Evolutionary conservation across 1,139 yeast genomes (phyloP), one percentile per base, ranked within the genome.

Genomic region (Taiozyma onychis): DNA sequence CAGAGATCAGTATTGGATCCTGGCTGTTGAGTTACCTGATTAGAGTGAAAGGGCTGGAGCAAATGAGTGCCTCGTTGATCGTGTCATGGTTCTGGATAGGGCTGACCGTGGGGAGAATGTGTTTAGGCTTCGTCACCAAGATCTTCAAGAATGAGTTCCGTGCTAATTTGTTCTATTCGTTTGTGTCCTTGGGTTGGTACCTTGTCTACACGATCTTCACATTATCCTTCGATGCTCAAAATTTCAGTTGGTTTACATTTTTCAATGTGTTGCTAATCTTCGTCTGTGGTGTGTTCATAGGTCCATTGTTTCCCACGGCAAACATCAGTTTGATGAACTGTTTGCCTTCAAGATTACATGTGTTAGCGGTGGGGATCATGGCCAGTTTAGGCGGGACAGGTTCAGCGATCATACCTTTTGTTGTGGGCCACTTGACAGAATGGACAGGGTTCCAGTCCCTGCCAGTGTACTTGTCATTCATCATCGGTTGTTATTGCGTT

Each of bases 351-450:
- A 74, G 75, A 46, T 68, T 76, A 50, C 89, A 87, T 52, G 78
- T 87, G 10, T 70, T 81, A 9, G 93, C 90, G 0, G 75, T 88
- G 7, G 95, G 96, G 1, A 74, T 87, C 48, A 80, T 85, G 24
- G 83, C 91, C 49, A 90, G 95, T 0, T 67, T 88, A 54, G 95
- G 95, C 6, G 90, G 91, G 5, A 82, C 85, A 13, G 95, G 95
- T 2, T 88, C 86, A 11, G 95, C 95, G 0, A 74, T 80, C 0
- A 57, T 88, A 11, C 91, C 95, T 1, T 83, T 80, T 53, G 48
- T 78, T 3, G 72, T 83, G 46, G 95, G 95, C 1, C 55, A 74
- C 1, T 55, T 78, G 0, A 57, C 66, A 4, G 64, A 67, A 24
- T 22, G 50, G 18, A 44, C 64, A 0, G 69, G 71, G 0, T 61